These are phyloP conservation scores for Blechomonas ayalai DNA, from an alignment of 208 protist species.

Conservation along the genomic window DNA sequence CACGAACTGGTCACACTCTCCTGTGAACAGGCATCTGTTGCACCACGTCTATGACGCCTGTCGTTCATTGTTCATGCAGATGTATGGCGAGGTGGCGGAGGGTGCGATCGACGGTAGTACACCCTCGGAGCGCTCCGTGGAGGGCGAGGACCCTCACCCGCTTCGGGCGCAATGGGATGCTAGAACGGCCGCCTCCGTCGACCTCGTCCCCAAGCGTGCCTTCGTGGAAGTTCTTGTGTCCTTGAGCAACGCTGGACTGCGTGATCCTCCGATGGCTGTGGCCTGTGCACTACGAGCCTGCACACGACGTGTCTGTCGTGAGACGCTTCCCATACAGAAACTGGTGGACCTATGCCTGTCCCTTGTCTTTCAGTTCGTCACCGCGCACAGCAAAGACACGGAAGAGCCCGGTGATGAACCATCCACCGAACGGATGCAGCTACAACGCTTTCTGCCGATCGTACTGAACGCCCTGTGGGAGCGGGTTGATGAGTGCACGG, in stretches of 20 bases:
- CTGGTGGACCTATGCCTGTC: slow-evolving; percentile 49
- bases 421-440: background rate
- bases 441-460: slow-evolving; percentile 18
- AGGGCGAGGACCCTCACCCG: background rate
- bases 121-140: background rate
- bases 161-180: slow-evolving; percentile 34
- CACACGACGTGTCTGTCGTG: slow-evolving; percentile 24
- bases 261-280: slow-evolving; percentile 30
- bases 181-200: slow-evolving; percentile 32
- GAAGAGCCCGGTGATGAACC: background rate
- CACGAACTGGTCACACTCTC: background rate
- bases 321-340: slow-evolving; percentile 16
- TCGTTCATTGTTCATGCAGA: slow-evolving; percentile 49
- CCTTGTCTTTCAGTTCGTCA: slow-evolving; percentile 33
- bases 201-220: slow-evolving; percentile 29
- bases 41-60: slow-evolving; percentile 68
- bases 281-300: slow-evolving; percentile 32
- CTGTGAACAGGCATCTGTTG: slow-evolving; percentile 15
- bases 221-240: slow-evolving; percentile 45
- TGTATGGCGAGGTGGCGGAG: slow-evolving; percentile 28
- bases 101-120: background rate
- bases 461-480: slow-evolving; percentile 66
- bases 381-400: background rate
- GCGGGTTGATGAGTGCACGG: slow-evolving; percentile 49
- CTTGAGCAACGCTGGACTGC: slow-evolving; percentile 28